Evolutionary conservation across 2,329 filamentous ascomycete species (phyloP), one percentile per base, ranked within the genome.

Genomic region (Nemania bipapillata): DNA sequence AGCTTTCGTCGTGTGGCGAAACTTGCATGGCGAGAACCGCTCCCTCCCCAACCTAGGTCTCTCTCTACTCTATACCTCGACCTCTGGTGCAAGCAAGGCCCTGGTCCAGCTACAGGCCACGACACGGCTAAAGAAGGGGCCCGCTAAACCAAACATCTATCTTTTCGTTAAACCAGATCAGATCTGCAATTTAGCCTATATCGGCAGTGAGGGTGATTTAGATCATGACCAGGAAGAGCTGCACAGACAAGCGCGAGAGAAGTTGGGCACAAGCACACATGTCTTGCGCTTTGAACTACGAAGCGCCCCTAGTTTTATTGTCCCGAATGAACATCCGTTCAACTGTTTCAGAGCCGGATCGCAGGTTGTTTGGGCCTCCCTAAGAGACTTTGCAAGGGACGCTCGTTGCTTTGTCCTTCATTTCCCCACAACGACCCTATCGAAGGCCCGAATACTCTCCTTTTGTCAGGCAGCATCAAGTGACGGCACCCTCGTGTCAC

Each of bases 151-250:
- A 2, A 37, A 15, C 20, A 64, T 68, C 35, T 65, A 45, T 30
- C 61, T 68, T 6, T 65, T 64, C 35, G 6, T 65, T 42, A 68
- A 64, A 26, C 66, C 66, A 28, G 56, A 57, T 3, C 61, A 68
- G 32, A 64, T 68, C 45, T 17, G 30, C 32, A 49, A 20, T 6
- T 47, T 68, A 4, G 28, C 30, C 17, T 57, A 8, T 61, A 35
- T 68, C 45, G 17, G 7, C 12, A 32, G 15, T 26, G 42, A 53
- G 17, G 28, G n/a, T 5, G 26, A 52, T 5, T 22, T 42, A 15
- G 50, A 37, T 20, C 7, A 35, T 24, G 52, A 53, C 15, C 8
- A 64, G 17, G 37, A 49, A 28, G 62, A 59, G n/a, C 45, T 64
- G 12, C 61, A 65, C 8, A 22, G 26, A n/a, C 42, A 24, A 20